Conservation (phyloP, 768 basidiomycete genomes). For the Mycena leptocephala region DNA sequence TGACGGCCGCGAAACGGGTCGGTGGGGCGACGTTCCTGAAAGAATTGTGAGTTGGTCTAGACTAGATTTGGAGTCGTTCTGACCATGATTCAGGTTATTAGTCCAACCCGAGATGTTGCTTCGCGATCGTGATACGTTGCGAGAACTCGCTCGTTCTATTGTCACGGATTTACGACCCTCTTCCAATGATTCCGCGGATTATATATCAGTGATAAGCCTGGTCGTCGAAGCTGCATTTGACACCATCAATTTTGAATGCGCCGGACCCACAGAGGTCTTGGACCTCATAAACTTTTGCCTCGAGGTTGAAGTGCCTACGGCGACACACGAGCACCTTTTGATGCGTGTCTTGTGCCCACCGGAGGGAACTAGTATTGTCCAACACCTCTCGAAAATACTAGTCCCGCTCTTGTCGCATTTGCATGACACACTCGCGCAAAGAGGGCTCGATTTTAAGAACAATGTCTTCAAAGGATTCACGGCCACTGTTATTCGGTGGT, state of each 20-base stretch:
- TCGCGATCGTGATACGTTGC: not conserved
- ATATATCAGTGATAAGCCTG: not conserved
- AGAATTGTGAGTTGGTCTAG: not conserved
- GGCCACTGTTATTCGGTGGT: not conserved
- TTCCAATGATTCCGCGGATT: not conserved
- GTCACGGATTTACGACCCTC: not conserved
- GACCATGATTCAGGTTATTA: not conserved
- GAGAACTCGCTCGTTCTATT: not conserved
- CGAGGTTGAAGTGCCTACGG: not conserved
- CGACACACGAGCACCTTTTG: slow-evolving; percentile 3
- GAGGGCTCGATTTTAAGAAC: not conserved
- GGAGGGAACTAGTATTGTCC: not conserved
- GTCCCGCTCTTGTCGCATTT: not conserved
- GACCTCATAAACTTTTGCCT: slow-evolving; percentile 18
- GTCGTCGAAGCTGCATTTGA: not conserved
- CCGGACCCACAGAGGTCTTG: not conserved
- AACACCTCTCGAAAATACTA: not conserved
- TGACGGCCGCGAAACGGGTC: not conserved
- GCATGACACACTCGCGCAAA: not conserved
- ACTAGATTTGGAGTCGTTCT: not conserved
- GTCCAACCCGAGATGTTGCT: slow-evolving; percentile 5
- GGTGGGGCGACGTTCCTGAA: slow-evolving; percentile 9
- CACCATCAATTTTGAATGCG: not conserved
- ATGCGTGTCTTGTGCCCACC: not conserved
- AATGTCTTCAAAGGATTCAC: not conserved